These are phyloP conservation scores for Diutina neorugosa DNA, from an alignment of 1,139 yeast species.

Conservation along the genomic window DNA sequence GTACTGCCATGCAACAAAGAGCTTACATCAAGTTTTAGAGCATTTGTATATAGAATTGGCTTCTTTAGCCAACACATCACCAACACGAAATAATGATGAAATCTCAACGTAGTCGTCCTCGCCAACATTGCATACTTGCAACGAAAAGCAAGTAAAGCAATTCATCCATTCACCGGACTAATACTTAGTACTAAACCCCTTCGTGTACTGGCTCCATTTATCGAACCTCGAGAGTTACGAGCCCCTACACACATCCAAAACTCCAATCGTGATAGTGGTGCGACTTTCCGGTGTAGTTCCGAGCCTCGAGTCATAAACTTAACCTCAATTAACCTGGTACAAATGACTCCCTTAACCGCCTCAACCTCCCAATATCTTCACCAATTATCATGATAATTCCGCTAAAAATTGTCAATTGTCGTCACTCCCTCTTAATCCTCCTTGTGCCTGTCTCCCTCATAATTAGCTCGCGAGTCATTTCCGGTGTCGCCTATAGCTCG, in stretches of 20 bases:
- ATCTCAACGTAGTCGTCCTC: neutral
- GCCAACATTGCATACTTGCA: too few relatives aligned
- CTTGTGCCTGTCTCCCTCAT: neutral
- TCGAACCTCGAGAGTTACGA: too few relatives aligned
- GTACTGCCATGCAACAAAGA: slow-evolving; percentile 73
- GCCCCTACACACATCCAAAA: neutral
- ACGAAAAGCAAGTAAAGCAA: too few relatives aligned
- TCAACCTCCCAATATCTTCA: neutral
- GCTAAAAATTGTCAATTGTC: neutral
- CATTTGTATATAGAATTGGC: neutral
- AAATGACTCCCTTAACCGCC: neutral
- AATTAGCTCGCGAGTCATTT: neutral
- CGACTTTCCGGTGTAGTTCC: neutral
- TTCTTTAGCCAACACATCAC: neutral
- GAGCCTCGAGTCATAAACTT: neutral
- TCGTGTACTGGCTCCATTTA: too few relatives aligned
- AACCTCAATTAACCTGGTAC: neutral
- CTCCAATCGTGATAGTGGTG: neutral
- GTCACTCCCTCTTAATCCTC: neutral
- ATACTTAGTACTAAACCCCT: too few relatives aligned
- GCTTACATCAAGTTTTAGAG: slow-evolving; percentile 44
- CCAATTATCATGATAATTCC: too few relatives aligned
- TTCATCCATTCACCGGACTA: too few relatives aligned
- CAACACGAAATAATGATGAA: neutral
- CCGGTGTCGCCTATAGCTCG: neutral